A percentile compares a stretch with the other conserved stretches of the same genome.
phyloP scores from a whole-genome alignment of 192 early-diverging fungal species.

The Backusella parvicylindrica region DNA sequence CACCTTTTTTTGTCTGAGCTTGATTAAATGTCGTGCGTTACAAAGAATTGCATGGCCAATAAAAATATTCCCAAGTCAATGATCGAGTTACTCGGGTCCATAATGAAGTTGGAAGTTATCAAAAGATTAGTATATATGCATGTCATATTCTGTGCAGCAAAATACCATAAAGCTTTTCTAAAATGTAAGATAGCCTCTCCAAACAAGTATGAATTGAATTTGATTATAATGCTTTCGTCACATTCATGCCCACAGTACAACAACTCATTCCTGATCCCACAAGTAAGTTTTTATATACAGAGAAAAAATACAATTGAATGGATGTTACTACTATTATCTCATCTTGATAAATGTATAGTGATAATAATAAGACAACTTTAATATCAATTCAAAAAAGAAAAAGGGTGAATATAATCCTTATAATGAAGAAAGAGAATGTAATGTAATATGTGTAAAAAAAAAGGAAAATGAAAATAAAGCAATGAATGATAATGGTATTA shows the following conservation, averaged over 20 bases:
- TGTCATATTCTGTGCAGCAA: too few species aligned
- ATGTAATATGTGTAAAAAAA: background rate
- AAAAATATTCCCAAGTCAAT: too few species aligned
- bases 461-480: too few species aligned
- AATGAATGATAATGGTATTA: background rate
- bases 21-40: background rate
- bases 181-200: too few species aligned
- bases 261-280: background rate
- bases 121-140: too few species aligned
- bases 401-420: background rate
- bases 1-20: background rate
- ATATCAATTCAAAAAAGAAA: background rate
- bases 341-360: background rate
- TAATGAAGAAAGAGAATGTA: background rate
- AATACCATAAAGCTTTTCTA: too few species aligned
- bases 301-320: background rate
- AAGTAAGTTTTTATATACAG: background rate
- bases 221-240: too few species aligned
- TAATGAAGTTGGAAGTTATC: too few species aligned
- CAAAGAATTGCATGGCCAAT: too few species aligned
- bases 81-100: too few species aligned
- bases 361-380: background rate
- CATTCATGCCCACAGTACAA: background rate
- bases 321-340: background rate
- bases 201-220: too few species aligned